phyloP scores from a whole-genome alignment of 257 asterid genomes.

The Solanum chmielewskii region DNA sequence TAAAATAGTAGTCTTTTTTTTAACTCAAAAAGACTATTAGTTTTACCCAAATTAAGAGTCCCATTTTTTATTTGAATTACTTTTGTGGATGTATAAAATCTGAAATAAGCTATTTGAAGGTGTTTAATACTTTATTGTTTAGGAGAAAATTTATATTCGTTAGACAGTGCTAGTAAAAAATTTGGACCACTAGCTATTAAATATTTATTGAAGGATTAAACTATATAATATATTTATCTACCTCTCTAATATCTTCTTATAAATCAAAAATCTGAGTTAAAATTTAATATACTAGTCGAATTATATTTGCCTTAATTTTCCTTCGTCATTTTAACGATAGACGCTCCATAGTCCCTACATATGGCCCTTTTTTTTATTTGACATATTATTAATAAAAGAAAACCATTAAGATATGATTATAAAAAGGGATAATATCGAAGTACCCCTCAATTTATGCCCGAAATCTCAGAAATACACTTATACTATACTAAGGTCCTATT shows the following conservation, averaged over 20 bases:
- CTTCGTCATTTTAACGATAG: not conserved
- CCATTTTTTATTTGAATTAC: not conserved
- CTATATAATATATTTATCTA: not conserved
- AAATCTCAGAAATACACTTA: too few species aligned
- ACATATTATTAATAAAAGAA: not conserved
- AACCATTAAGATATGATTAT: not conserved
- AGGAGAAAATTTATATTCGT: not conserved
- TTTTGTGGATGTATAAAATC: not conserved
- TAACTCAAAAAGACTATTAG: not conserved
- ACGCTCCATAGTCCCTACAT: not conserved
- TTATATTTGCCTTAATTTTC: not conserved
- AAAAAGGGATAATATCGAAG: too few species aligned
- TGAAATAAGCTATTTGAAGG: not conserved
- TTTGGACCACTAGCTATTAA: not conserved
- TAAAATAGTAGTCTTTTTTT: not conserved
- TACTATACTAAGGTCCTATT: too few species aligned
- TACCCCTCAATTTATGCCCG: too few species aligned
- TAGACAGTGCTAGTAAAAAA: not conserved
- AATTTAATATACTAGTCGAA: not conserved
- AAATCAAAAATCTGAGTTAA: not conserved
- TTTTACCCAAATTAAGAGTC: not conserved
- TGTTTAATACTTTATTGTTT: not conserved
- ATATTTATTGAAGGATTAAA: not conserved
- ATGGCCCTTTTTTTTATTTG: not conserved
- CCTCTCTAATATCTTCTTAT: not conserved